phyloP scores from a whole-genome alignment of 164 flowering plant genomes.

The Houttuynia cordata region DNA sequence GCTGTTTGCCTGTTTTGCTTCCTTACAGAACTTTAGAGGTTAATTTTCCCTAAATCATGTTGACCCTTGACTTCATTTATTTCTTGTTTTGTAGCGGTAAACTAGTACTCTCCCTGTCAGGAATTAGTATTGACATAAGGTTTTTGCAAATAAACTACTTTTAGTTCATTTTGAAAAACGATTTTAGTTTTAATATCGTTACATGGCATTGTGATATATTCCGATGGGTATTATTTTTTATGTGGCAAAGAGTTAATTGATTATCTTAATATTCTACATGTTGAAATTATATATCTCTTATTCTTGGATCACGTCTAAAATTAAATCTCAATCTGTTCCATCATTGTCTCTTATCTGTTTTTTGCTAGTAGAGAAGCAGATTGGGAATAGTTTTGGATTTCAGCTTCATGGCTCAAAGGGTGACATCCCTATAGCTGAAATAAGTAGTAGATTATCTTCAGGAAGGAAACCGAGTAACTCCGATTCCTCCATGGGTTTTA shows the following conservation, averaged over 20 bases:
- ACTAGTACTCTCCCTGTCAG: no score
- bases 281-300: neutral
- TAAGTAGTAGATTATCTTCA: conserved; percentile 27
- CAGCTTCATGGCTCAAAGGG: conserved; percentile 52
- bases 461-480: conserved; percentile 67
- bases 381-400: conserved; percentile 48
- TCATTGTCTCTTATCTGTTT: neutral
- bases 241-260: neutral
- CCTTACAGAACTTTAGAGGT: no score
- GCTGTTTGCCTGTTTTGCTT: no score
- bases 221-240: no score
- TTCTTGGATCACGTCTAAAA: neutral
- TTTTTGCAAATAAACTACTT: no score
- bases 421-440: conserved; percentile 45
- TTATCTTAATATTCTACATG: neutral
- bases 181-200: no score
- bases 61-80: no score
- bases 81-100: no score
- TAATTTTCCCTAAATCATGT: no score
- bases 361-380: conserved; percentile 43
- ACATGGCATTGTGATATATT: no score
- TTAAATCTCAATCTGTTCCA: neutral
- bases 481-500: conserved; percentile 44
- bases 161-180: no score
- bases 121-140: no score